Evolutionary conservation across 495 filamentous ascomycete genomes (phyloP).

Genomic region (Penicillium parvum): DNA sequence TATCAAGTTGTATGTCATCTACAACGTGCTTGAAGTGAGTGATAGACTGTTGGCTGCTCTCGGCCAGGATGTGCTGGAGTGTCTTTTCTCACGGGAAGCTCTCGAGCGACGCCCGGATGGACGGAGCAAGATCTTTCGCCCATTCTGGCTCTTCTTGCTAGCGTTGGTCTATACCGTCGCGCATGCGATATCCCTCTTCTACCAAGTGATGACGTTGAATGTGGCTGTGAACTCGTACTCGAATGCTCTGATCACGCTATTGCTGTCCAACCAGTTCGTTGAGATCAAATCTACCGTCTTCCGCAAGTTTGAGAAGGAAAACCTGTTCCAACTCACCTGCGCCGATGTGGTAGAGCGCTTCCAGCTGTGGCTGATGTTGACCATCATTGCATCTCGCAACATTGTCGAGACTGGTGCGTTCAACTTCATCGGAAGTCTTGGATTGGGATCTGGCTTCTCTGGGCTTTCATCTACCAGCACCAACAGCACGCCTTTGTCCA

Average conservation of each 20-base stretch:
- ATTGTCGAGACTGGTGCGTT: constrained; percentile 81
- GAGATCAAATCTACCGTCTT: constrained; percentile 98
- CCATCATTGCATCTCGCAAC: constrained; percentile 93
- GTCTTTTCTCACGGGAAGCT: constrained; percentile 87
- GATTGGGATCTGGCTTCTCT: constrained; percentile 30
- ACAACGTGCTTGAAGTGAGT: constrained; percentile 87
- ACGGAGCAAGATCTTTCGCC: constrained; percentile 85
- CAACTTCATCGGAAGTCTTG: constrained; percentile 33
- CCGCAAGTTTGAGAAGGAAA: constrained; percentile 97
- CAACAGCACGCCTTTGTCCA: constrained; percentile 45
- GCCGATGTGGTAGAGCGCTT: constrained; percentile 97
- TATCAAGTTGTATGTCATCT: constrained; percentile 98
- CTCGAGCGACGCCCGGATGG: constrained; percentile 83
- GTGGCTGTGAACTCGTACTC: constrained; percentile 99
- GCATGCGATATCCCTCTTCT: constrained; percentile 85
- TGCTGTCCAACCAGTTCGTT: constrained; percentile 94
- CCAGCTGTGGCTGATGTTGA: constrained; percentile 93
- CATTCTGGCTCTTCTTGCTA: constrained; percentile 85
- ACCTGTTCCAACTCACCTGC: constrained; percentile 92
- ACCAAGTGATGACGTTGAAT: constrained; percentile 95
- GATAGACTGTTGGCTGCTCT: constrained; percentile 86
- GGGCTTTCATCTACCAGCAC: constrained; percentile 33
- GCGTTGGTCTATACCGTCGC: constrained; percentile 82
- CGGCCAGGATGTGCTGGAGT: constrained; percentile 94
- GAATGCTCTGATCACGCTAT: constrained; percentile 85